Evolutionary conservation across 2,329 filamentous ascomycete genomes (phyloP), one percentile per base, ranked within the genome.

Genomic region (Alternaria rosae): DNA sequence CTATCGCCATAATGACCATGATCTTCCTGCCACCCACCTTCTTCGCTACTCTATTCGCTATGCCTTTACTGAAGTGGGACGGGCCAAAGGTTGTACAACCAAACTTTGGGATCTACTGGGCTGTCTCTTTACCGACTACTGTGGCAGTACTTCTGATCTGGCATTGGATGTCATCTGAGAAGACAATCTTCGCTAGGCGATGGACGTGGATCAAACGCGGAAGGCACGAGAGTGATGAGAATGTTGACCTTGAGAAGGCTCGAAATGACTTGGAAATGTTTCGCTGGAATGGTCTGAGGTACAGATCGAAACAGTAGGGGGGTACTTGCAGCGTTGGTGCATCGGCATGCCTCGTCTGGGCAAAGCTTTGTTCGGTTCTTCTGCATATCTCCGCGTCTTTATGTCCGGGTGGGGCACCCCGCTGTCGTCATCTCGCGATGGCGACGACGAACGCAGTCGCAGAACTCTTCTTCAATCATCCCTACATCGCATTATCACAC

Each of bases 401-500:
- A 53, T 42, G 20, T 64, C 65, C 60, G 65, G 28, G 61, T 32
- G 62, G 64, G 61, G 59, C 52, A 47, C 64, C 64, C 66, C 64
- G 42, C 64, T 61, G 59, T 64, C 64, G 62, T 68, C 66, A 67
- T 58, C 44, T 58, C 13, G 44, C 35, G 8, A 48, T 26, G 7
- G 35, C 26, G 47, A 53, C n/a, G 11, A n/a, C n/a, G n/a, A n/a
- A n/a, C n/a, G 23, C 35, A 42, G 23, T 11, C 20, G 5, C 15
- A 7, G 6, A 53, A 12, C 35, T 20, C 15, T 25, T 10, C 6
- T 17, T 25, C 51, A 6, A n/a, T 17, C n/a, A 26, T 21, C 41
- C 35, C 17, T 42, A 10, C 32, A 10, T 15, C 9, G 35, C 21
- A 53, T 25, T 15, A 20, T 47, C 13, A 9, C 35, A 12, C 53